phyloP scores from a whole-genome alignment of 2,329 filamentous ascomycete genomes.

The Aulographum hederae region DNA sequence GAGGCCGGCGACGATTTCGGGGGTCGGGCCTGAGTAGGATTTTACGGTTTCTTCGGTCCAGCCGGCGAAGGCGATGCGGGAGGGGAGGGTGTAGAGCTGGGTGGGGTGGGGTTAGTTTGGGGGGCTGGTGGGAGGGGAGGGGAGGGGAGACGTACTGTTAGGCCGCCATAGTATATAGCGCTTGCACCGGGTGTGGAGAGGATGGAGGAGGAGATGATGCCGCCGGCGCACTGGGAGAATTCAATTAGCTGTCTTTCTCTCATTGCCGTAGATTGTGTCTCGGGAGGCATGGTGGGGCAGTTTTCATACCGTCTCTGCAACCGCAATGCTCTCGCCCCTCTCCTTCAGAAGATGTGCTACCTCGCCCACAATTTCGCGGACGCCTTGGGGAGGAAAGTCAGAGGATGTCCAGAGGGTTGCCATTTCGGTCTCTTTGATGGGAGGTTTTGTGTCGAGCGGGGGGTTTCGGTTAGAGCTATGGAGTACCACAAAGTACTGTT shows the following conservation, averaged over 20 bases:
- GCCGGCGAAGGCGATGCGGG: constrained; percentile 38
- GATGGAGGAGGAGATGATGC: constrained; percentile 40
- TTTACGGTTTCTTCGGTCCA: constrained; percentile 38
- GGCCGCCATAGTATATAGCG: constrained; percentile 40
- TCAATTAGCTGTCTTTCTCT: no score
- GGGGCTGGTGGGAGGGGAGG: background rate
- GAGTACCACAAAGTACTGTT: no score
- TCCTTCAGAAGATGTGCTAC: constrained; percentile 34
- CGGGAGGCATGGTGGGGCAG: no score
- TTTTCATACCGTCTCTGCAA: constrained; percentile 38
- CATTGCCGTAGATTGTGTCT: constrained; percentile 1
- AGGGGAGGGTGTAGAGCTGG: constrained; percentile 38
- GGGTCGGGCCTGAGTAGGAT: constrained; percentile 39
- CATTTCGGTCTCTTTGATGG: no score
- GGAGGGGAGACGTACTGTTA: constrained; percentile 23
- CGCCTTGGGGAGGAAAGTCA: constrained; percentile 21
- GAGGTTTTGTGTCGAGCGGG: no score
- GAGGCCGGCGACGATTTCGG: constrained; percentile 35
- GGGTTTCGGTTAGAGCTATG: no score
- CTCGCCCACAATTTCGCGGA: constrained; percentile 27
- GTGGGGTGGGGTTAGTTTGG: background rate
- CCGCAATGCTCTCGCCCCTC: constrained; percentile 36
- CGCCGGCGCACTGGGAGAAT: constrained; percentile 36
- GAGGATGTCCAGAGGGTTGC: no score
- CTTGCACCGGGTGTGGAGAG: constrained; percentile 41